Base-by-base conservation (phyloP, 2,329 filamentous ascomycete species). In the Trichophyton verrucosum region DNA sequence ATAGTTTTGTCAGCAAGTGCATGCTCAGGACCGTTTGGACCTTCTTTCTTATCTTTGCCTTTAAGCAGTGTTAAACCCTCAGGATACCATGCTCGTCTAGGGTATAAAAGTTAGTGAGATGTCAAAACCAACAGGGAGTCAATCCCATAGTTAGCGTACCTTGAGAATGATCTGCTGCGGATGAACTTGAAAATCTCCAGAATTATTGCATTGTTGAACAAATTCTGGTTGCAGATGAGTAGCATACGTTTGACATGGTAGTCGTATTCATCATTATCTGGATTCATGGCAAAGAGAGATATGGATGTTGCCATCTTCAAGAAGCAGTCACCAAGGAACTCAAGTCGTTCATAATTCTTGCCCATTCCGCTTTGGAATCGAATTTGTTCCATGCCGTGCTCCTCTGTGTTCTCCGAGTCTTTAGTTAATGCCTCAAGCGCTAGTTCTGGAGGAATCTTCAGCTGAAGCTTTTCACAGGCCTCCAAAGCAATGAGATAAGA, bases 221-320 rank as follows among this genome's bases (percentile, higher is more conserved):
- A 78, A 65, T 96, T 96, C 65, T 86, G 82, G 73, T 99, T 99
- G 80, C 90, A 96, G 15, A 97, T 81, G 67, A 97, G 81, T 20
- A 87, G 70, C 92, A 97, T 97, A 15, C 94, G 86, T 66, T 90
- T 86, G 6, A 95, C 88, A 68, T 99, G 94, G 66, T 89, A 94
- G 61, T 89, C 85, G 57, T 86, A 95, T 69, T 99, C 94, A 65
- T 90, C 84, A 63, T 87, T 84, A 56, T 88, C 82, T 0, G 90
- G 89, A 20, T 88, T 84, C 30, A 85, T 80, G 0, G 87, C 86
- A 70, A 88, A 97, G 0, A 95, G 78, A 0, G 91, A 86, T 59
- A 99, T 91, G 0, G 91, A 92, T 0, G 92, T 96, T 9, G 89
- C 89, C 86, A 96, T 92, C 74, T 99, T 99, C 62, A 99, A 79